A percentile compares a stretch with the other conserved stretches of the same genome.
phyloP scores from a whole-genome alignment of 1,284 basidiomycete genomes.

The Malassezia arunalokei region DNA sequence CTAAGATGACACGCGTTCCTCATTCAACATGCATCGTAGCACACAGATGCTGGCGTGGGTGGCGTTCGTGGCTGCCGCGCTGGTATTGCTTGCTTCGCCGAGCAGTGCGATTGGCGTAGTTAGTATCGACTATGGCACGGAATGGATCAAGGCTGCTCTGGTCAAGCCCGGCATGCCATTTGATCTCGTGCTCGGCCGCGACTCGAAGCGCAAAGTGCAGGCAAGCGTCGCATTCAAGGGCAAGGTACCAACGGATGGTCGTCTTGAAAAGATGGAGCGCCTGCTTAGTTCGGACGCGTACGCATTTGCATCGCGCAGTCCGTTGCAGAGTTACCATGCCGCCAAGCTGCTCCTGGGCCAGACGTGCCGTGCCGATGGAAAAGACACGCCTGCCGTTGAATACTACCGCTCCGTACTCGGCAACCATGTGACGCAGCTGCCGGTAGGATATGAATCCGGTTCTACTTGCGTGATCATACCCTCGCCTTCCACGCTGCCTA shows the following conservation, averaged over 20 bases:
- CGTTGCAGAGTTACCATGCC: slow-evolving; percentile 70
- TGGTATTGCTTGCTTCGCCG: slow-evolving; percentile 5
- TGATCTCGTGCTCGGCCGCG: slow-evolving; percentile 87
- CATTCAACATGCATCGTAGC: background rate
- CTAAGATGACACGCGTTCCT: background rate
- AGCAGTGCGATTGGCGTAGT: slow-evolving; percentile 38
- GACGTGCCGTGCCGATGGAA: background rate
- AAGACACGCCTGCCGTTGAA: background rate
- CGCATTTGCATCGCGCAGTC: slow-evolving; percentile 76
- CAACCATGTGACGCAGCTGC: slow-evolving; percentile 24
- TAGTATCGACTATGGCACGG: slow-evolving; percentile 44
- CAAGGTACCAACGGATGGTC: slow-evolving; percentile 25
- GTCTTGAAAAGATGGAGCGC: slow-evolving; percentile 53
- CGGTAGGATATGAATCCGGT: slow-evolving; percentile 14
- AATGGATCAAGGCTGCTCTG: slow-evolving; percentile 65
- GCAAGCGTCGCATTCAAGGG: slow-evolving; percentile 54
- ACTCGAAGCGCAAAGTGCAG: slow-evolving; percentile 90
- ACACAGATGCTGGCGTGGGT: background rate
- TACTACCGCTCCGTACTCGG: slow-evolving; percentile 26
- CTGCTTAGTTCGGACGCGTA: slow-evolving; percentile 77
- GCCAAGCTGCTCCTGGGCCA: slow-evolving; percentile 73
- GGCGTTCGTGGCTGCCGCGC: slow-evolving; percentile 1
- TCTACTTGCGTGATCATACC: slow-evolving; percentile 9
- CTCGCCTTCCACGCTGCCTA: background rate
- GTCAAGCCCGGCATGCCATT: slow-evolving; percentile 93